phyloP scores from a whole-genome alignment of 768 basidiomycete species.

The Rhodosporidiobolus odoratus region DNA sequence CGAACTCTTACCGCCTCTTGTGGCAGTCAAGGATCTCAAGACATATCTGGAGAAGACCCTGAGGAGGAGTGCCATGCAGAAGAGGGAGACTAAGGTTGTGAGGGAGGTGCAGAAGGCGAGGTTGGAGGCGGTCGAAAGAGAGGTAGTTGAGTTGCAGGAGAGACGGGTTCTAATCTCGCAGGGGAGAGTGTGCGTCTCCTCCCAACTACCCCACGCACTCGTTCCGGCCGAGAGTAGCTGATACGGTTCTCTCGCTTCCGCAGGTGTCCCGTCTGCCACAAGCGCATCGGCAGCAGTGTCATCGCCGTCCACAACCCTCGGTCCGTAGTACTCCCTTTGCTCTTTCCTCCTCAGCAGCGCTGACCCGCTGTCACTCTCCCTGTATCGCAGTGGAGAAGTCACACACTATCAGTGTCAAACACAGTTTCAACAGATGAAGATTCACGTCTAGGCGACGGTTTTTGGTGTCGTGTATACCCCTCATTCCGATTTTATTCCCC shows the following conservation, averaged over 20 bases:
- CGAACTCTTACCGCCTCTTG: conserved; percentile 80
- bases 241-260: conserved; percentile 13
- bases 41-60: conserved; percentile 68
- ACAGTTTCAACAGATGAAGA: conserved; percentile 6
- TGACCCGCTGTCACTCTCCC: background rate
- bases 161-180: conserved; percentile 84
- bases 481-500: too few species aligned
- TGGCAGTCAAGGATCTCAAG: conserved; percentile 72
- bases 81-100: conserved; percentile 59
- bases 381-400: conserved; percentile 69
- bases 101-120: conserved; percentile 67
- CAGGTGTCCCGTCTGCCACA: conserved; percentile 94
- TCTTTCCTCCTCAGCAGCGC: background rate
- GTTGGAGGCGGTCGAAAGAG: conserved; percentile 67
- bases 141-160: conserved; percentile 68
- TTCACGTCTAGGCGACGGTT: too few species aligned
- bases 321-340: conserved; percentile 50
- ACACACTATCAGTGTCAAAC: conserved; percentile 81
- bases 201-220: background rate
- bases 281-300: conserved; percentile 83
- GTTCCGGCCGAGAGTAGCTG: background rate
- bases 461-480: too few species aligned
- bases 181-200: conserved; percentile 72
- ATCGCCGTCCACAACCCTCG: conserved; percentile 87
- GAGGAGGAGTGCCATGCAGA: conserved; percentile 60